Conservation (phyloP, 441 rosid species). For the Populus hybrid region DNA sequence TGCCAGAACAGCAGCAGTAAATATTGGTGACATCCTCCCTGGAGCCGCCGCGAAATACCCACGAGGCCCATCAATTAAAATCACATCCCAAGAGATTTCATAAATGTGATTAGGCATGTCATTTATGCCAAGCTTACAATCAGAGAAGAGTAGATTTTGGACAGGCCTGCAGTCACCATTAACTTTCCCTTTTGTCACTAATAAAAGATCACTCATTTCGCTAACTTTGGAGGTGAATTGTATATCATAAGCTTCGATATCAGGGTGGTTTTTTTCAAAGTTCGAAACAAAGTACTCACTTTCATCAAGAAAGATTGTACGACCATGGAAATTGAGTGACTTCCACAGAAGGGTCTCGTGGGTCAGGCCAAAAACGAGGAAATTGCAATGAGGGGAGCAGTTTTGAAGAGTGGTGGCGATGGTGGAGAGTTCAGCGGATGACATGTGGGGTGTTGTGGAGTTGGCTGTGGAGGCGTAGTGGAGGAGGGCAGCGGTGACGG, state of each 20-base stretch:
- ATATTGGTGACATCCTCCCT: slow-evolving; percentile 82
- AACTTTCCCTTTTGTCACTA: slow-evolving; percentile 29
- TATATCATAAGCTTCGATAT: slow-evolving; percentile 73
- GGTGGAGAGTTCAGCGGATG: slow-evolving; percentile 58
- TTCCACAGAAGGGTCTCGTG: slow-evolving; percentile 86
- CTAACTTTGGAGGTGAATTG: slow-evolving; percentile 67
- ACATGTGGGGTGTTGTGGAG: slow-evolving; percentile 49
- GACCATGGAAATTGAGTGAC: slow-evolving; percentile 64
- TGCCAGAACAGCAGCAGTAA: slow-evolving; percentile 69
- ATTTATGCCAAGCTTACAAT: slow-evolving; percentile 69
- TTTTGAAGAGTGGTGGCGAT: slow-evolving; percentile 41
- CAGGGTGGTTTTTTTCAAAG: slow-evolving; percentile 62
- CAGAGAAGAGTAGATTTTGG: slow-evolving; percentile 79
- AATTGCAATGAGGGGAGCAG: slow-evolving; percentile 47
- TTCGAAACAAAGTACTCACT: slow-evolving; percentile 56
- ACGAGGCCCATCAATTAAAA: slow-evolving; percentile 73
- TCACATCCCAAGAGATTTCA: slow-evolving; percentile 73
- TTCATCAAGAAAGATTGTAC: slow-evolving; percentile 73
- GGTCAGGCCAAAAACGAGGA: slow-evolving; percentile 72
- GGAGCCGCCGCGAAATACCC: slow-evolving; percentile 63
- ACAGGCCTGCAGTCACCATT: slow-evolving; percentile 64
- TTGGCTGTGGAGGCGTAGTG: slow-evolving; percentile 58
- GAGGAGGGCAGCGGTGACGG: slow-evolving; percentile 59
- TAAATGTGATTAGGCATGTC: slow-evolving; percentile 82
- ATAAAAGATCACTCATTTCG: slow-evolving; percentile 40